Base-by-base conservation (phyloP, 2,329 filamentous ascomycete species). In the Arthroderma uncinatum region DNA sequence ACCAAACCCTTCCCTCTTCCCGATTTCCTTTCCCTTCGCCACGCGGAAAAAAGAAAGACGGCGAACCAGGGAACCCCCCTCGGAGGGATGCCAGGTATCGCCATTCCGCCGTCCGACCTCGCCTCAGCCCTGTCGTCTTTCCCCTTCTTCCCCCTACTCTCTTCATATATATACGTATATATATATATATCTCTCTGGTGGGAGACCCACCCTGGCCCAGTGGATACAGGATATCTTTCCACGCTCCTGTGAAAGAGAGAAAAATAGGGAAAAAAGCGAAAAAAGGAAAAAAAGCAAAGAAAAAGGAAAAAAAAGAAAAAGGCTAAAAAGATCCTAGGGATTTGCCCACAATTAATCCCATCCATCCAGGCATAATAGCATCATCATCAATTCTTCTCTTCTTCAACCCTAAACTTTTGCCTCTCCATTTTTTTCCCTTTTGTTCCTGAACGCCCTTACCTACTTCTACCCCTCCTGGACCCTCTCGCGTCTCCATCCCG, bases 401-500 rank as follows among this genome's bases (percentile, higher is more conserved):
- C 44, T 34, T 53, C 47, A 52, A 23, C 23, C 55, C 58, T 53
- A 53, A 59, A 47, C 39, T 50, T 39, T 19, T 37, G 16, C 21
- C 40, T 48, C 42, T 50, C 42, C 54, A 48, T n/a, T 56, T 50
- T 56, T 56, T 39, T 48, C 21, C 54, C 42, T 39, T 48, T 39
- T 50, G 54, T 56, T 33, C 54, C 54, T 56, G 54, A 56, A 48
- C 21, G 34, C 44, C 44, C 55, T 54, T 42, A 30, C 40, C 33
- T 47, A 47, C 37, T 47, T 52, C 40, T 40, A 57, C 36, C 56
- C 56, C 56, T 53, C 55, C 47, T 25, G 36, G 34, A 48, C 52
- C 42, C 52, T 55, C 58, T 34, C 23, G 44, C 40, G 34, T 44
- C 56, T 50, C 59, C 40, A 67, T 57, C 57, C 25, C 48, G 52